Base-by-base conservation (phyloP, 495 filamentous ascomycete genomes). In the Aspergillus carlsbadensis region DNA sequence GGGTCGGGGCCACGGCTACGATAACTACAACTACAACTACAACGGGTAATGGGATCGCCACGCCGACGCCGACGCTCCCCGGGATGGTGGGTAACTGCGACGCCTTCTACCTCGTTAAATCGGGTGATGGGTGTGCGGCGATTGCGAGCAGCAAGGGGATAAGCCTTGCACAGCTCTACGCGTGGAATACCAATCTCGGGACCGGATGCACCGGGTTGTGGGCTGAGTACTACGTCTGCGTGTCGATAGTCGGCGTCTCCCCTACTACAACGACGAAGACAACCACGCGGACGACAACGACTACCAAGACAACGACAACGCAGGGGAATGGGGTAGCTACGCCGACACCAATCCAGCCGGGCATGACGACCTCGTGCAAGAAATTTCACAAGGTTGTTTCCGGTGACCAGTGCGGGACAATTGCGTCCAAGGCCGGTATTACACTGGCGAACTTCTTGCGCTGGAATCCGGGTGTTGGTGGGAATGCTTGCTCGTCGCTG, bases 191-290 rank as follows among this genome's bases (percentile, higher is more conserved):
- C 0, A 33, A 8, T 10, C 20, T 54, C 21, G 40, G 22, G 5
- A 21, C 52, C 1, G 41, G 14, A 17, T 54, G 52, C 24, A 13
- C 26, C 0, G 41, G 52, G 2, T 20, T 54, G 6, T 54, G 52
- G 52, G 17, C 52, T 3, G 40, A 11, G 15, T 54, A 54, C 26
- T 54, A 54, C 24, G 15, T 54, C 26, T 54, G 52, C 26, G 52
- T 54, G 14, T 54, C 40, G 3, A 21, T 54, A 2, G 3, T 24
- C 1, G 52, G 52, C 0, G 52, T 46, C 4, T n/a, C 21, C 2
- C 41, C 52, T 13, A 34, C 52, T 10, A 54, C 40, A 3, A 45
- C 40, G 0, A 45, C 40, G 17, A 54, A 29, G 20, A 20, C 21
- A 0, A 15, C 47, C 13, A 52, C 50, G 3, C 42, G 24, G 10